A percentile compares a stretch with the other conserved stretches of the same genome.
Evolutionary conservation across 768 basidiomycete species (phyloP).

Genomic region (Russula sp.): DNA sequence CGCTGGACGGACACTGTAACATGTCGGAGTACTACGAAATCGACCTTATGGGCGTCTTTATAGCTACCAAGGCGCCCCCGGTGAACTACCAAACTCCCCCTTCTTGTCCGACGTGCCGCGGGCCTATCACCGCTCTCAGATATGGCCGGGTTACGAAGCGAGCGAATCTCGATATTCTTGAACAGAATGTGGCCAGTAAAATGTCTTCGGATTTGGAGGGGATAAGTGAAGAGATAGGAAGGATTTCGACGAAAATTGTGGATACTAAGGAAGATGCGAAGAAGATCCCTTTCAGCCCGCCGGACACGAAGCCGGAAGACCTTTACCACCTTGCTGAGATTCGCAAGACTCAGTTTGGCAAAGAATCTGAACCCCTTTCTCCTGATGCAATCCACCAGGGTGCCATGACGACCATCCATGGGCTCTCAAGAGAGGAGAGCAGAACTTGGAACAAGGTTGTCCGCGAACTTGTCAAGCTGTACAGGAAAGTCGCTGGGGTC

Average conservation of each 20-base stretch:
- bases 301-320: not conserved
- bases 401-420: slow-evolving; percentile 30
- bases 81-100: slow-evolving; percentile 36
- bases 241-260: slow-evolving; percentile 17
- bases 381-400: slow-evolving; percentile 6
- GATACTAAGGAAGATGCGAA: slow-evolving; percentile 26
- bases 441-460: slow-evolving; percentile 33
- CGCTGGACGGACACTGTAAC: slow-evolving; percentile 40
- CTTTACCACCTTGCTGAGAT: not conserved
- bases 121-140: slow-evolving; percentile 37
- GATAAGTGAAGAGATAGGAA: slow-evolving; percentile 20
- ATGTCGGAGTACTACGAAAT: slow-evolving; percentile 36
- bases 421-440: slow-evolving; percentile 29
- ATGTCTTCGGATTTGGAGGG: slow-evolving; percentile 34
- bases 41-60: slow-evolving; percentile 32
- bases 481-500: slow-evolving; percentile 32
- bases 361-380: slow-evolving; percentile 30
- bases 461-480: slow-evolving; percentile 30
- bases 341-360: slow-evolving; percentile 9
- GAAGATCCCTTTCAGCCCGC: slow-evolving; percentile 10
- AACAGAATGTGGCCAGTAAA: slow-evolving; percentile 39
- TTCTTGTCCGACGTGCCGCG: slow-evolving; percentile 40
- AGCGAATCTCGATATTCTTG: slow-evolving; percentile 40
- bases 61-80: slow-evolving; percentile 33
- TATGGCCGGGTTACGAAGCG: slow-evolving; percentile 41